Evolutionary conservation across 1,284 basidiomycete species (phyloP).

Genomic region (Puccinia triticina): DNA sequence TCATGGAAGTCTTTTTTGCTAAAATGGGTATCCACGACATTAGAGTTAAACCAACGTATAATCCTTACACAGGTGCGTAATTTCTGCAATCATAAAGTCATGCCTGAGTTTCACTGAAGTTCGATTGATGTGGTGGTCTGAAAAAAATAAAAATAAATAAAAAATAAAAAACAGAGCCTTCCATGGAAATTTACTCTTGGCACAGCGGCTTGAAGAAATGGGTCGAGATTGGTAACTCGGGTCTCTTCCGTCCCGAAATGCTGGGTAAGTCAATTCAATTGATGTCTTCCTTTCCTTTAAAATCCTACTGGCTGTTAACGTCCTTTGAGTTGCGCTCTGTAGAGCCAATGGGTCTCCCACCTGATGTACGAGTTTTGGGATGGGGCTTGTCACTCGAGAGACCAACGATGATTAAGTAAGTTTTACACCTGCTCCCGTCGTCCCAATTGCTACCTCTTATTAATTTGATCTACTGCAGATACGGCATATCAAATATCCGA

Average conservation of each 20-base stretch:
- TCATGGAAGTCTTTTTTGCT: conserved; percentile 96
- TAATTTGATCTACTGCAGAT: conserved; percentile 64
- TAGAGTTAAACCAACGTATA: conserved; percentile 61
- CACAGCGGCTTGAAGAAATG: conserved; percentile 91
- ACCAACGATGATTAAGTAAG: conserved; percentile 98
- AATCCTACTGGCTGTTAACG: neutral
- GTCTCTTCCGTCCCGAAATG: conserved; percentile 99
- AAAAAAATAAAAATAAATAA: conserved; percentile 64
- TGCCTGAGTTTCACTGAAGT: conserved; percentile 78
- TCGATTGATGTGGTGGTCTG: conserved; percentile 76
- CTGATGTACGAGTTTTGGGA: conserved; percentile 92
- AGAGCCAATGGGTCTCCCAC: conserved; percentile 97
- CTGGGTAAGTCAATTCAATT: conserved; percentile 61
- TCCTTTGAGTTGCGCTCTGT: neutral
- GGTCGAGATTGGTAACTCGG: conserved; percentile 90
- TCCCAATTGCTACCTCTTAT: conserved; percentile 26
- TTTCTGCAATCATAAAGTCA: conserved; percentile 70
- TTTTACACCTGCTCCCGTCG: conserved; percentile 47
- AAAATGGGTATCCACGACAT: conserved; percentile 78
- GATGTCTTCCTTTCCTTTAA: neutral
- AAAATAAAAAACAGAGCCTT: conserved; percentile 74
- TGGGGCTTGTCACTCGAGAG: conserved; percentile 95
- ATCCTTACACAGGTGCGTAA: conserved; percentile 59
- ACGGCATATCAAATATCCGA: conserved; percentile 89
- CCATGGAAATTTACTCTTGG: conserved; percentile 99